Base-by-base conservation (phyloP, 73 alveolate genomes). In the Loxodes magnus region DNA sequence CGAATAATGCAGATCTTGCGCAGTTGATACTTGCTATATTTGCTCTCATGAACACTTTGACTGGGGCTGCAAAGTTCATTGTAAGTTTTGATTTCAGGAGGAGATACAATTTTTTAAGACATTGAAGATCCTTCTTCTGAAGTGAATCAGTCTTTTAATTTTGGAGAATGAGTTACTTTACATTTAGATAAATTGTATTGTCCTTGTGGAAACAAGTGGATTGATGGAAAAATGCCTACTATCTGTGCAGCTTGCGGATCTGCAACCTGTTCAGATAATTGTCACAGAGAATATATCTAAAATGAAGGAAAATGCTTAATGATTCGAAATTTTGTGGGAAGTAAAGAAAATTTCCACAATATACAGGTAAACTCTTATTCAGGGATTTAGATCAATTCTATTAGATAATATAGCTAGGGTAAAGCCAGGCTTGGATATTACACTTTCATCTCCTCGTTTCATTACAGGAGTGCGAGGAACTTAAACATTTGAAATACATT, bases 191-290 rank as follows among this genome's bases (percentile, higher is more conserved):
- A 64, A 37, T 34, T 58, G 5, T 33, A 36, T 23, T 73, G 87
- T 33, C 87, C 87, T 12, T 73, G 87, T 56, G 87, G 87, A 9
- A 64, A 37, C 5, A 29, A 42, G 24, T 24, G 55, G 2, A 64
- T 38, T 17, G 65, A 64, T 1, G 22, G 51, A 14, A 54, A 21
- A 35, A 23, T 19, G 25, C 35, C 75, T 0, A 43, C 79, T 10
- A 33, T 73, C 26, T 73, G 87, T 29, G 79, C 75, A 4, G 79
- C 74, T 16, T 73, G 87, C 24, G 87, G 87, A 7, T 44, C 79
- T 2, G 71, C 67, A 19, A 73, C 87, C 6, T 73, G 87, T 34
- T 62, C 79, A 4, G 76, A 74, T 4, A 57, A 64, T 17, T 73
- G 87, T 53, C 87, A 73, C 49, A 71, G 57, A 17, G 42, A 25